Conservation (phyloP, 2,329 filamentous ascomycete genomes). For the Colletotrichum theobromicola region DNA sequence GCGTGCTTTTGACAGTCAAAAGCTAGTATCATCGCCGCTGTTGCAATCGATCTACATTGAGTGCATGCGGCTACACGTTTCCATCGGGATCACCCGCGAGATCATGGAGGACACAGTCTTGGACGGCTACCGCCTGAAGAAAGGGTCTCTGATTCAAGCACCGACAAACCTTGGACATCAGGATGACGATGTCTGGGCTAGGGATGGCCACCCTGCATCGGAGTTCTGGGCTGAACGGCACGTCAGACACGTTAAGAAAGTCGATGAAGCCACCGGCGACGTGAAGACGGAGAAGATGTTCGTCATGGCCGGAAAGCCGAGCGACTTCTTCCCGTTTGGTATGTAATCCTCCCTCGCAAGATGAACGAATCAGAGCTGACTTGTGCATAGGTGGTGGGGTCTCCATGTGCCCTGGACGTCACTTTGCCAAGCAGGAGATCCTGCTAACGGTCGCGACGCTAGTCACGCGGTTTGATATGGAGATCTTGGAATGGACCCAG, state of each 20-base stretch:
- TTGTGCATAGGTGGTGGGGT: constrained; percentile 32
- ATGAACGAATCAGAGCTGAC: accelerated
- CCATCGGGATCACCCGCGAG: constrained; percentile 29
- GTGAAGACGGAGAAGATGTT: background rate
- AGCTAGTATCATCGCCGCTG: constrained; percentile 26
- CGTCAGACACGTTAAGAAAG: background rate
- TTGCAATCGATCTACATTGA: constrained; percentile 32
- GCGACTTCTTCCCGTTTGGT: constrained; percentile 17
- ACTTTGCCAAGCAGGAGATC: constrained; percentile 46
- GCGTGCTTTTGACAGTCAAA: constrained; percentile 18
- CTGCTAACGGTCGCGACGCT: constrained; percentile 36
- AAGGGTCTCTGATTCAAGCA: constrained; percentile 26
- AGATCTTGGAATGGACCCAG: constrained; percentile 26
- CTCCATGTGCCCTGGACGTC: constrained; percentile 41
- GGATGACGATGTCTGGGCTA: constrained; percentile 18
- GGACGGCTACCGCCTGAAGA: constrained; percentile 21
- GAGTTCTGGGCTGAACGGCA: constrained; percentile 25
- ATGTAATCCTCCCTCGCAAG: background rate
- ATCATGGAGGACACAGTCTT: constrained; percentile 18
- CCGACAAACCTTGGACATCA: constrained; percentile 27
- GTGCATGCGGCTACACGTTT: constrained; percentile 28
- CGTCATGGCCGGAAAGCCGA: background rate
- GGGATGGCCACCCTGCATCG: background rate
- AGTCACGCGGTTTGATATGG: constrained; percentile 33
- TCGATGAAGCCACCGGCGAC: background rate